phyloP scores from a whole-genome alignment of 1,284 basidiomycete genomes.

The Rhodotorula mucilaginosa region DNA sequence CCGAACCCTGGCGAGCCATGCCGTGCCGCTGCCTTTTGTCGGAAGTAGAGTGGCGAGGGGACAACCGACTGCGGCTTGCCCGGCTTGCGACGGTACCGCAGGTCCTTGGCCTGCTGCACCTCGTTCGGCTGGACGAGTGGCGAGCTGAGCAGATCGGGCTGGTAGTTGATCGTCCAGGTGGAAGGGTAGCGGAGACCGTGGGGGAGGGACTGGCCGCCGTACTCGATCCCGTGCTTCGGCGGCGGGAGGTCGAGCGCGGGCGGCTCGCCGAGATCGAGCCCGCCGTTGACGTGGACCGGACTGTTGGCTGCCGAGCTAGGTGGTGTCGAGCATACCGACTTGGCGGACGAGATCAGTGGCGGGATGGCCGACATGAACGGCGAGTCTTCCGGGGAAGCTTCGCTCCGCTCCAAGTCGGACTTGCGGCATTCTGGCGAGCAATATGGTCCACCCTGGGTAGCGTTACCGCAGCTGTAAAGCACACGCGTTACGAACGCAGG shows the following conservation, averaged over 20 bases:
- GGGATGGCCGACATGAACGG: conserved; percentile 31
- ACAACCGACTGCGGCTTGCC: conserved; percentile 20
- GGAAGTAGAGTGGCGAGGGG: conserved; percentile 38
- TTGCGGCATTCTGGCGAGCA: conserved; percentile 32
- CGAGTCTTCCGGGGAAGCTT: conserved; percentile 33
- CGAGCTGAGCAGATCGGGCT: conserved; percentile 21
- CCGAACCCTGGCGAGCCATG: conserved; percentile 29
- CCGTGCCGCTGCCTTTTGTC: conserved; percentile 31
- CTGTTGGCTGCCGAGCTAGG: conserved; percentile 32
- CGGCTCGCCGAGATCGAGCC: conserved; percentile 20
- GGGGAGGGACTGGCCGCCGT: conserved; percentile 27
- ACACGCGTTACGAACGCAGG: not conserved
- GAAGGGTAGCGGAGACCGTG: conserved; percentile 9
- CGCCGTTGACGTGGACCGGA: conserved; percentile 2
- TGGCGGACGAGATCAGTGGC: conserved; percentile 29
- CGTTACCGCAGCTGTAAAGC: conserved; percentile 24
- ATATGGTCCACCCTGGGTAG: conserved; percentile 25
- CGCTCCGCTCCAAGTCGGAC: conserved; percentile 18
- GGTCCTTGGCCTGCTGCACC: conserved; percentile 8
- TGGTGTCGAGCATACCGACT: conserved; percentile 32
- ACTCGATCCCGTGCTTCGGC: conserved; percentile 22
- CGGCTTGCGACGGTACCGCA: conserved; percentile 26
- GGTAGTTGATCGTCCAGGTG: conserved; percentile 31
- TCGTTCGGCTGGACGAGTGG: conserved; percentile 12
- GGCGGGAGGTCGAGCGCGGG: conserved; percentile 36